Evolutionary conservation across 352 stramenopile species (phyloP), one percentile per base, ranked within the genome.

Genomic region (Thalassiosira ordinaria): DNA sequence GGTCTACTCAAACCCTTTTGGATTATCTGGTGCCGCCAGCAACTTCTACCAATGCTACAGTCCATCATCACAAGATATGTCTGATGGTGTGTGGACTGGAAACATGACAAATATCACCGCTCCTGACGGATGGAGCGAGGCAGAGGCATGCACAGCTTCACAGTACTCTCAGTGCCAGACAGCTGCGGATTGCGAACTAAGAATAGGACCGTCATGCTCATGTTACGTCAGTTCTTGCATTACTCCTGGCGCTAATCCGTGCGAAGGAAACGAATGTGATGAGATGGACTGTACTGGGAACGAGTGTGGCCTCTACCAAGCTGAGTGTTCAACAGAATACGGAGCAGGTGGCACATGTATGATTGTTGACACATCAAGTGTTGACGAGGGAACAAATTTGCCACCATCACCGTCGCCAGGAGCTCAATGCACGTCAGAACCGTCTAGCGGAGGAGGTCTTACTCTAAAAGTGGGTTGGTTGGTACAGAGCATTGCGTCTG

Each of bases 201-300:
- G 29, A 20, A 66, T 66, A n/a, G 49, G 27, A 37, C 24, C 57
- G 33, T n/a, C 18, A 66, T 66, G 57, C 39, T 9, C 1, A 24
- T 66, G 57, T 66, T n/a, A 66, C 27, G 57, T 66, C 5, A 53
- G 35, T 52, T 66, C 57, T 9, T 66, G 20, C 35, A 29, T 53
- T 18, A n/a, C 57, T 52, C 35, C 57, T 35, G 1, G 49, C 31
- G n/a, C n/a, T 51, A 22, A 66, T 22, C n/a, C 35, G 31, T 53
- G 33, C 11, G 35, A 66, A n/a, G 20, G 20, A 6, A 53, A 29
- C 11, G 57, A 66, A n/a, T n/a, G n/a, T n/a, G n/a, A n/a, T n/a
- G n/a, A n/a, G n/a, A n/a, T n/a, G n/a, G n/a, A n/a, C 11, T 66
- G 57, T 51, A 52, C 57, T 20, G 33, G 57, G 29, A 37, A 66